A percentile compares a stretch with the other conserved stretches of the same genome.
phyloP scores from a whole-genome alignment of 345 rosid genomes.

The Erucastrum elatum region DNA sequence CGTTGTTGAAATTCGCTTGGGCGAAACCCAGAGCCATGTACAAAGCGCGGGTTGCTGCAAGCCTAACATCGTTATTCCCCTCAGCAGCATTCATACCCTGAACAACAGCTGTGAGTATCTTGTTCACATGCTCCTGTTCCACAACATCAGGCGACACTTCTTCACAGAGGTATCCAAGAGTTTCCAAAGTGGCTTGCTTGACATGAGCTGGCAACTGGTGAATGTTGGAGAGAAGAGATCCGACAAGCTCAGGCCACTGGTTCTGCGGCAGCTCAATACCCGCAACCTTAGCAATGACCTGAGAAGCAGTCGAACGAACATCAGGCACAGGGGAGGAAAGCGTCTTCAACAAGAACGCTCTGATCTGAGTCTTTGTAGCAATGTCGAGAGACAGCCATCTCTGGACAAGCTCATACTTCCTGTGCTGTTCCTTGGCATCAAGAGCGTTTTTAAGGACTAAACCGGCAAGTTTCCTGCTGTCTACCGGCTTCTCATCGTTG shows the following conservation, averaged over 20 bases:
- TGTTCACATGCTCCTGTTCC: constrained; percentile 78
- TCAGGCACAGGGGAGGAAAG: constrained; percentile 60
- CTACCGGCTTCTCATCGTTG: constrained; percentile 70
- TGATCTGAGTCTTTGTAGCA: constrained; percentile 60
- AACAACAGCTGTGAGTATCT: constrained; percentile 70
- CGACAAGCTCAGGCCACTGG: constrained; percentile 79
- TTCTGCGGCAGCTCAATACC: constrained; percentile 77
- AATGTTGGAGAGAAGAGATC: constrained; percentile 60
- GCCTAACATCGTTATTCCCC: constrained; percentile 58
- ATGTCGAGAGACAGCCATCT: constrained; percentile 66
- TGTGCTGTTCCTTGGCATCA: constrained; percentile 79
- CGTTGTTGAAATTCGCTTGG: constrained; percentile 66
- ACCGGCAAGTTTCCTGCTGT: constrained; percentile 73
- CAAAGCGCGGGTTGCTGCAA: constrained; percentile 62
- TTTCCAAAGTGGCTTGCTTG: constrained; percentile 74
- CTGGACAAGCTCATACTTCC: constrained; percentile 69
- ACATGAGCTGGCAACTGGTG: constrained; percentile 66
- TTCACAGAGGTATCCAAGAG: constrained; percentile 77
- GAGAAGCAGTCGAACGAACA: constrained; percentile 70
- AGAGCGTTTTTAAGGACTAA: constrained; percentile 65
- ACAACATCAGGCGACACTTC: constrained; percentile 74
- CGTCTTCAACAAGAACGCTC: constrained; percentile 55
- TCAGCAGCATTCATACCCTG: constrained; percentile 66
- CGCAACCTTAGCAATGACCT: constrained; percentile 72
- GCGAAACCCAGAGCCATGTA: constrained; percentile 68